Evolutionary conservation across 768 basidiomycete species (phyloP).

Genomic region (Naganishia antarctica): DNA sequence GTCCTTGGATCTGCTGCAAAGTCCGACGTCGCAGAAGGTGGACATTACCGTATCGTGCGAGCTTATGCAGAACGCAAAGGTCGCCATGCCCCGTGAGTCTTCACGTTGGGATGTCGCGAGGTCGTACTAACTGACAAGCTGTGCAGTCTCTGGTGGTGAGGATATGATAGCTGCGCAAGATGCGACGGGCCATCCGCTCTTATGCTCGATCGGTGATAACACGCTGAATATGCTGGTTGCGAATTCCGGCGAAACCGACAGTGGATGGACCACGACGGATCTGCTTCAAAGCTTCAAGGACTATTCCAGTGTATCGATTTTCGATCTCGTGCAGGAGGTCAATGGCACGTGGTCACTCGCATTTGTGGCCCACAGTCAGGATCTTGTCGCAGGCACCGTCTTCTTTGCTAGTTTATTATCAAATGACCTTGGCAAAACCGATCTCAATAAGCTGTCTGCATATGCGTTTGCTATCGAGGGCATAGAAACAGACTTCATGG

Average conservation of each 20-base stretch:
- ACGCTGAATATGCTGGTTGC: neutral
- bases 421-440: conserved; percentile 1
- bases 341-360: neutral
- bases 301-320: neutral
- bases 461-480: neutral
- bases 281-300: neutral
- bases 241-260: conserved; percentile 1
- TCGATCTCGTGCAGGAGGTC: neutral
- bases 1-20: conserved; percentile 6
- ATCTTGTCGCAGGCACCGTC: neutral
- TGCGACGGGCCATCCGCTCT: neutral
- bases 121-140: neutral
- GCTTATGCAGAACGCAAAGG: conserved; percentile 16
- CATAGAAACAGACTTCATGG: neutral
- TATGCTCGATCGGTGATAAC: neutral
- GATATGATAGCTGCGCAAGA: conserved; percentile 1
- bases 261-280: conserved; percentile 1
- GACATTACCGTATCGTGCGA: conserved; percentile 17
- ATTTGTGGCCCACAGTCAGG: neutral
- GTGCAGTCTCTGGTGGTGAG: neutral
- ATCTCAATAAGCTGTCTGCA: neutral
- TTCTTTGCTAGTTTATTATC: conserved; percentile 1
- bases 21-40: neutral
- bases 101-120: conserved; percentile 5
- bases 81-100: too few species aligned